Conservation (phyloP, 1,284 basidiomycete genomes). For the Thecaphora frezii region DNA sequence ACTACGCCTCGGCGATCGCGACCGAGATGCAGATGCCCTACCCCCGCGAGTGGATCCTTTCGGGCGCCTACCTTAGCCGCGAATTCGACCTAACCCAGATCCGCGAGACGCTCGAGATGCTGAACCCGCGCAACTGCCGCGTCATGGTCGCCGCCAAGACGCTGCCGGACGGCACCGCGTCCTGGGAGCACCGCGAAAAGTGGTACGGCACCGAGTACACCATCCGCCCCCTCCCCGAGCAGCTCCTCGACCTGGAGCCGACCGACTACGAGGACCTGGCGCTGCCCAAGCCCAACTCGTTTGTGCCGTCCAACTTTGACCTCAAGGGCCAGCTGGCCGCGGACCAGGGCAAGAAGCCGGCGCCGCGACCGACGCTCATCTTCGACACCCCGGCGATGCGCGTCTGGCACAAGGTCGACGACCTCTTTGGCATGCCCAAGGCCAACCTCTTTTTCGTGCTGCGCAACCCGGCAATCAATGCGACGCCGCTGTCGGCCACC, state of each 20-base stretch:
- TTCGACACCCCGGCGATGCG: constrained; percentile 43
- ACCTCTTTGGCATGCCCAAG: constrained; percentile 57
- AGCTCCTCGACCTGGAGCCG: constrained; percentile 21
- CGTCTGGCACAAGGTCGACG: constrained; percentile 59
- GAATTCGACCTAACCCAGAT: constrained; percentile 76
- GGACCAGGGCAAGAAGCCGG: constrained; percentile 30
- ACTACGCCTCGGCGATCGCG: constrained; percentile 77
- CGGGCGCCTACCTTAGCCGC: constrained; percentile 73
- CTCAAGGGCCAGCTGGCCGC: constrained; percentile 28
- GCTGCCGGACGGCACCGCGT: constrained; percentile 47
- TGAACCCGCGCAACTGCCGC: constrained; percentile 70
- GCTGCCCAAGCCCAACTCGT: constrained; percentile 54
- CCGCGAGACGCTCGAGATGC: constrained; percentile 67
- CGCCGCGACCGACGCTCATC: constrained; percentile 49
- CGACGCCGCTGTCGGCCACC: constrained; percentile 51
- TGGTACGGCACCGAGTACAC: constrained; percentile 59
- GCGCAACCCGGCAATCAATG: constrained; percentile 58
- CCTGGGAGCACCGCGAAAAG: constrained; percentile 49
- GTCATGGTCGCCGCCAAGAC: constrained; percentile 74
- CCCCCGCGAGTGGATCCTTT: constrained; percentile 77
- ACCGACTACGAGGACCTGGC: constrained; percentile 44
- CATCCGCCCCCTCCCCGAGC: constrained; percentile 37
- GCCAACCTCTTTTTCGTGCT: constrained; percentile 55
- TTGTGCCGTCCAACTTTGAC: constrained; percentile 54
- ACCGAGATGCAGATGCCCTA: constrained; percentile 77